Conservation (phyloP, 805 yeast genomes). For the Myxozyma vanderwaltii region DNA sequence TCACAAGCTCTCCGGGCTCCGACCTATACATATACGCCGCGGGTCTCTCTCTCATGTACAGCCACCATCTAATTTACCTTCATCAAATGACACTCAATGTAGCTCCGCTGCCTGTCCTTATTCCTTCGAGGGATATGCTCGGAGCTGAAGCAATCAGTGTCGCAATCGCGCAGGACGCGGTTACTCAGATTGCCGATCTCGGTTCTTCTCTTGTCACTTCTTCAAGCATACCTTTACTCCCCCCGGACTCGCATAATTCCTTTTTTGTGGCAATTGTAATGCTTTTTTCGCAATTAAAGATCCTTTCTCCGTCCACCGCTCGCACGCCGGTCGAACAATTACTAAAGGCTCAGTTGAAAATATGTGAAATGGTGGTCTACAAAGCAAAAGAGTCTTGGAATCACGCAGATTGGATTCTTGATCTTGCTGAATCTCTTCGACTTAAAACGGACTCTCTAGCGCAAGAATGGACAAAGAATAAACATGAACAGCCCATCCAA, state of each 20-base stretch:
- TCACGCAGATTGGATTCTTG: slow-evolving; percentile 32
- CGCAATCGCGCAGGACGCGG: slow-evolving; percentile 22
- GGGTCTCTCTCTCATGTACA: slow-evolving; percentile 18
- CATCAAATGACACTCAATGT: slow-evolving; percentile 22
- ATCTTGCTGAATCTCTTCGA: slow-evolving; percentile 17
- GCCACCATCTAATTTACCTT: slow-evolving; percentile 28
- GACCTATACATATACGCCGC: slow-evolving; percentile 11
- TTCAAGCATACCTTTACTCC: slow-evolving; percentile 11
- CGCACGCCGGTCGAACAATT: background rate
- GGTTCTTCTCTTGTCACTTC: slow-evolving; percentile 21
- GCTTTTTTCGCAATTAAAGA: slow-evolving; percentile 21
- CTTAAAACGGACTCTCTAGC: slow-evolving; percentile 10
- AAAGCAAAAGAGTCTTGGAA: slow-evolving; percentile 31
- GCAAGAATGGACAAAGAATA: background rate
- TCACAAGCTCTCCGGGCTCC: background rate
- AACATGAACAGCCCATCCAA: background rate
- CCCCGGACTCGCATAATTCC: slow-evolving; percentile 21
- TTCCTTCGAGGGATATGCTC: background rate
- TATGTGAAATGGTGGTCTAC: slow-evolving; percentile 26
- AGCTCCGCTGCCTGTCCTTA: background rate
- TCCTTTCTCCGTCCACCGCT: background rate
- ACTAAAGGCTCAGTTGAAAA: slow-evolving; percentile 12
- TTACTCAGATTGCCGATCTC: slow-evolving; percentile 18
- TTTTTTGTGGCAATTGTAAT: slow-evolving; percentile 32
- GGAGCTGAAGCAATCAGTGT: slow-evolving; percentile 1